Percentiles rank a stretch among this genome's conserved stretches.
phyloP scores from a whole-genome alignment of 1,284 basidiomycete species.

The Phaffia rhodozyma region DNA sequence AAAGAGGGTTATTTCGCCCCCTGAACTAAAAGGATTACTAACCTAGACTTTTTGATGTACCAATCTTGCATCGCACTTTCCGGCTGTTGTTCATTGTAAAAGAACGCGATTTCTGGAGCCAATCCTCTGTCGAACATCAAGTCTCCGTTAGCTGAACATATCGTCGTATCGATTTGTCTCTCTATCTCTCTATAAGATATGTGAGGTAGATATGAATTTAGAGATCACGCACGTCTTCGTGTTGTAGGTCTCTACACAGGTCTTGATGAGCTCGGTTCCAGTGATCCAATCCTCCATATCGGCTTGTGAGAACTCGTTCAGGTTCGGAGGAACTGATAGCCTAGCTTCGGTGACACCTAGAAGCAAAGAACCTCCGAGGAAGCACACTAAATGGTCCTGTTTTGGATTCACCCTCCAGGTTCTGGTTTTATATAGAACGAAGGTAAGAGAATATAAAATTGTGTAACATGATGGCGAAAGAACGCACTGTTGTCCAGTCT shows the following conservation, averaged over 20 bases:
- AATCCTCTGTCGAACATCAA: conserved; percentile 46
- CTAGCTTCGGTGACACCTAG: conserved; percentile 69
- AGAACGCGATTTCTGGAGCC: conserved; percentile 68
- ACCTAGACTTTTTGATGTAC: conserved; percentile 66
- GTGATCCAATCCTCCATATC: conserved; percentile 67
- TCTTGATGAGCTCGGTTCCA: conserved; percentile 68
- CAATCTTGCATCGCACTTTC: conserved; percentile 48
- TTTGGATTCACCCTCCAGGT: conserved; percentile 63
- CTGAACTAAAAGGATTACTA: conserved; percentile 32
- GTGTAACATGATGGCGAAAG: background rate
- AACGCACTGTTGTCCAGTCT: conserved; percentile 29
- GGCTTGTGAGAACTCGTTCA: conserved; percentile 43
- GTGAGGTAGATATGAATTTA: conserved; percentile 2
- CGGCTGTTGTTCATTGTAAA: conserved; percentile 45
- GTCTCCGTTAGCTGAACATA: conserved; percentile 1
- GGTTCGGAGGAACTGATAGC: conserved; percentile 50
- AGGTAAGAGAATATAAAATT: background rate
- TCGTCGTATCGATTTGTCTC: background rate
- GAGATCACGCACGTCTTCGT: conserved; percentile 57
- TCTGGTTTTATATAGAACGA: conserved; percentile 33
- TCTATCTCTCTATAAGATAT: background rate
- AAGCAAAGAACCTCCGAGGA: conserved; percentile 82
- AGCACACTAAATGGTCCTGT: conserved; percentile 94
- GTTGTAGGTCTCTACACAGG: conserved; percentile 77
- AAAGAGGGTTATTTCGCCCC: conserved; percentile 17